phyloP scores from a whole-genome alignment of 352 stramenopile genomes.

The Phytophthora melonis region DNA sequence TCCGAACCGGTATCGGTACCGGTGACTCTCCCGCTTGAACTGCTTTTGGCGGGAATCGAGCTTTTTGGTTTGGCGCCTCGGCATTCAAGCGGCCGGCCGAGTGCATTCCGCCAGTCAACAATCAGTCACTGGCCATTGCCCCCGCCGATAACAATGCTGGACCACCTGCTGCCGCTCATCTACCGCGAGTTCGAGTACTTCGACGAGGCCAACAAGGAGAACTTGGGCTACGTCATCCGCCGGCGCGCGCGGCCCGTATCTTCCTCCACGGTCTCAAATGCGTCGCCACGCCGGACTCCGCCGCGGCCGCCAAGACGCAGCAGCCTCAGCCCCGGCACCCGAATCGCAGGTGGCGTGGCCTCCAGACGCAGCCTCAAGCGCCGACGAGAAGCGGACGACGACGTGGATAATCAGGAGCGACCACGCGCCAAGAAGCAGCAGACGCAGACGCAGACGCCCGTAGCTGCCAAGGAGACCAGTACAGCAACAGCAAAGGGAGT shows the following conservation, averaged over 20 bases:
- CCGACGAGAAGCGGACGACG: conserved; percentile 21
- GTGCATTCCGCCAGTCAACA: conserved; percentile 10
- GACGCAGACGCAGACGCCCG: not conserved
- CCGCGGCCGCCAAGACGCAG: conserved; percentile 32
- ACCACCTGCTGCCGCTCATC: conserved; percentile 52
- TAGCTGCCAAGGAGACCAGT: no score
- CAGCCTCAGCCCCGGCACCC: not conserved
- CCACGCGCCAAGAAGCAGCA: conserved; percentile 26
- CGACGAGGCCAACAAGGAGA: conserved; percentile 75
- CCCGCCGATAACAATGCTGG: conserved; percentile 36
- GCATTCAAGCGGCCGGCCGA: conserved; percentile 19
- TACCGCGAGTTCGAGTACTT: conserved; percentile 52
- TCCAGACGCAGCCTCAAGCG: conserved; percentile 23
- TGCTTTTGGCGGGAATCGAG: conserved; percentile 42
- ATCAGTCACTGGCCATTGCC: no score
- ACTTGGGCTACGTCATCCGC: conserved; percentile 66
- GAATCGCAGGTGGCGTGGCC: conserved; percentile 15
- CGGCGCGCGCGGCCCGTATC: conserved; percentile 23
- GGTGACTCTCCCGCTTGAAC: conserved; percentile 15
- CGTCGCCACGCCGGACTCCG: conserved; percentile 14
- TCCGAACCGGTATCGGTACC: conserved; percentile 8
- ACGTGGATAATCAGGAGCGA: conserved; percentile 9
- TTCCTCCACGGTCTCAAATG: not conserved
- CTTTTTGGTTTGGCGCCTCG: conserved; percentile 32
- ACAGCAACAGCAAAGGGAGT: no score